A percentile compares a stretch with the other conserved stretches of the same genome.
phyloP scores from a whole-genome alignment of 1,139 yeast genomes.

The Nakaseomyces nivariensis region DNA sequence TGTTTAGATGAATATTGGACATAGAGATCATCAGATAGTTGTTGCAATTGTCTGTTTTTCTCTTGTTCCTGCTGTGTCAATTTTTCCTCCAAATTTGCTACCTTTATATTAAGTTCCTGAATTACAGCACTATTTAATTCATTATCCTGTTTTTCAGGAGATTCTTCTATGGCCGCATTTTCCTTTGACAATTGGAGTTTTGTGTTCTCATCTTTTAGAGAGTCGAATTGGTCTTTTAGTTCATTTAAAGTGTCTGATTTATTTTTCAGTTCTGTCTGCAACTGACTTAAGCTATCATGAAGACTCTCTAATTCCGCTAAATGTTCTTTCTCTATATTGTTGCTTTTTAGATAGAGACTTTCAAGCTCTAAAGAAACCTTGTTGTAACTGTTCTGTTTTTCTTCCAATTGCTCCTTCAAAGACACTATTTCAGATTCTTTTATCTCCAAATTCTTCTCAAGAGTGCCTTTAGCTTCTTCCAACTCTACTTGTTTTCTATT shows the following conservation, averaged over 20 bases:
- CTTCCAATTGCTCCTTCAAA: slow-evolving; percentile 15
- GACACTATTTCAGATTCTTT: slow-evolving; percentile 14
- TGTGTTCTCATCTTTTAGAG: slow-evolving; percentile 7
- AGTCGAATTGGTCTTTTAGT: slow-evolving; percentile 19
- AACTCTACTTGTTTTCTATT: slow-evolving; percentile 15
- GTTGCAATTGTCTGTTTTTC: slow-evolving; percentile 43
- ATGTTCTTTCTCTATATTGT: slow-evolving; percentile 29
- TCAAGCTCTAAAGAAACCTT: slow-evolving; percentile 22
- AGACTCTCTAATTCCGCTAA: slow-evolving; percentile 31
- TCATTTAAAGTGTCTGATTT: slow-evolving; percentile 22
- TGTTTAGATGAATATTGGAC: slow-evolving; percentile 63
- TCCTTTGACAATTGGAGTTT: not conserved
- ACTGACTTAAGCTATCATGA: slow-evolving; percentile 29
- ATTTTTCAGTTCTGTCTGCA: slow-evolving; percentile 23
- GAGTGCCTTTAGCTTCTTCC: slow-evolving; percentile 11
- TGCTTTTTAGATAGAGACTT: slow-evolving; percentile 18
- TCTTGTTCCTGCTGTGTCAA: slow-evolving; percentile 28
- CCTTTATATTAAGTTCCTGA: slow-evolving; percentile 11
- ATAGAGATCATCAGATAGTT: slow-evolving; percentile 56
- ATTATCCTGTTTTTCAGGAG: slow-evolving; percentile 3
- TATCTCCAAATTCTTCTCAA: slow-evolving; percentile 15
- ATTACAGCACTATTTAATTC: not conserved
- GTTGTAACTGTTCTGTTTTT: slow-evolving; percentile 19
- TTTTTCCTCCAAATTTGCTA: slow-evolving; percentile 19
- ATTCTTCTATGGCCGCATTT: not conserved